These are phyloP conservation scores for Handroanthus guayacan DNA, from an alignment of 257 asterid genomes.

Conservation along the genomic window DNA sequence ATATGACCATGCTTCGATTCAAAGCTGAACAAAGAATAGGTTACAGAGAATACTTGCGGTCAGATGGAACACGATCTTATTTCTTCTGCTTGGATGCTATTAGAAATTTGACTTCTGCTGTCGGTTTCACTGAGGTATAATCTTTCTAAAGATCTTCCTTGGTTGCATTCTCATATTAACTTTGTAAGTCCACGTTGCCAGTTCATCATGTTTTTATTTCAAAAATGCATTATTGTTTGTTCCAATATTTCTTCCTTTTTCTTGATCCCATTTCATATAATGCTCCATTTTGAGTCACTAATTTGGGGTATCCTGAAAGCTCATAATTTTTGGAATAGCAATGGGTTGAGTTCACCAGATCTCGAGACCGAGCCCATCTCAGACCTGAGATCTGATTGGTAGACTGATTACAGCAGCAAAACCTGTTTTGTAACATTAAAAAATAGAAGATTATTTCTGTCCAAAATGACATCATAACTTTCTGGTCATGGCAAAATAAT, in stretches of 20 bases:
- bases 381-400: too few relatives aligned
- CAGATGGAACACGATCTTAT: slow-evolving; percentile 93
- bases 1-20: slow-evolving; percentile 98
- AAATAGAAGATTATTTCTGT: too few relatives aligned
- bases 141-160: slow-evolving; percentile 5
- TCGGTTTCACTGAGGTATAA: slow-evolving; percentile 81
- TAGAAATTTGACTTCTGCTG: slow-evolving; percentile 61
- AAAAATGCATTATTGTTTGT: neutral
- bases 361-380: too few relatives aligned
- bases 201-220: neutral
- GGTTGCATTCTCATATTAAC: neutral
- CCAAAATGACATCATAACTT: too few relatives aligned
- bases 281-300: neutral
- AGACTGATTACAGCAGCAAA: too few relatives aligned
- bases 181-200: neutral
- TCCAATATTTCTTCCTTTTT: neutral
- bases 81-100: slow-evolving; percentile 80
- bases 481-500: too few relatives aligned
- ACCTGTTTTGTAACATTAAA: too few relatives aligned
- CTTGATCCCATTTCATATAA: neutral
- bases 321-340: neutral
- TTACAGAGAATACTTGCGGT: slow-evolving; percentile 79
- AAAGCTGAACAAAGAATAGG: slow-evolving; percentile 76
- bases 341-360: neutral
- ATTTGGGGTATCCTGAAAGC: too few relatives aligned